Evolutionary conservation across 805 yeast species (phyloP).

Genomic region (Diddensiella caesifluorescens): DNA sequence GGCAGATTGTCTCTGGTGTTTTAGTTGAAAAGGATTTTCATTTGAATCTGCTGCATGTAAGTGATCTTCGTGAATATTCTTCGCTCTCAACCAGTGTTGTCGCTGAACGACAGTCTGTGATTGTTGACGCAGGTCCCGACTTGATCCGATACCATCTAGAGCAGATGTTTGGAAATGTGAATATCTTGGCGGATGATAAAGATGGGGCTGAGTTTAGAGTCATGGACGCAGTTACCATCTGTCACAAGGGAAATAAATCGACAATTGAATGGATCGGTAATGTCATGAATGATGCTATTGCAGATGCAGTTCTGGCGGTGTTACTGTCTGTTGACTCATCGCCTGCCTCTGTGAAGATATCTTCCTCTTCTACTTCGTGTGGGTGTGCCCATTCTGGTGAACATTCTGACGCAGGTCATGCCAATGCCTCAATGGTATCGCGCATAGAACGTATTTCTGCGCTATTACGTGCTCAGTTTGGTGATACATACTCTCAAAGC

Average conservation of each 20-base stretch:
- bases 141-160: conserved; percentile 82
- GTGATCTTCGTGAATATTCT: conserved; percentile 83
- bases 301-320: conserved; percentile 89
- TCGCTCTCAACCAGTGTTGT: conserved; percentile 81
- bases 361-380: conserved; percentile 49
- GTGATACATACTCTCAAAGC: conserved; percentile 51
- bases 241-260: conserved; percentile 45
- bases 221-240: conserved; percentile 60
- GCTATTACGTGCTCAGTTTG: conserved; percentile 80
- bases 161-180: conserved; percentile 90
- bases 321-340: conserved; percentile 87
- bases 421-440: conserved; percentile 21
- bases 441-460: conserved; percentile 48
- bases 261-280: conserved; percentile 89
- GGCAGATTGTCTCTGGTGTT: conserved; percentile 65
- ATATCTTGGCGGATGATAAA: conserved; percentile 51
- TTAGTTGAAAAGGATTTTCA: conserved; percentile 89
- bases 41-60: conserved; percentile 71
- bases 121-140: conserved; percentile 74
- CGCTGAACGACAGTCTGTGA: conserved; percentile 72
- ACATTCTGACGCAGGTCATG: conserved; percentile 31
- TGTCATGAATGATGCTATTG: conserved; percentile 83
- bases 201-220: conserved; percentile 36
- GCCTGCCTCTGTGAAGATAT: conserved; percentile 87
- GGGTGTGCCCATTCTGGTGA: conserved; percentile 32